These are phyloP conservation scores for Coccomyxa sp. DNA, from an alignment of 139 green algal species.

Conservation along the genomic window DNA sequence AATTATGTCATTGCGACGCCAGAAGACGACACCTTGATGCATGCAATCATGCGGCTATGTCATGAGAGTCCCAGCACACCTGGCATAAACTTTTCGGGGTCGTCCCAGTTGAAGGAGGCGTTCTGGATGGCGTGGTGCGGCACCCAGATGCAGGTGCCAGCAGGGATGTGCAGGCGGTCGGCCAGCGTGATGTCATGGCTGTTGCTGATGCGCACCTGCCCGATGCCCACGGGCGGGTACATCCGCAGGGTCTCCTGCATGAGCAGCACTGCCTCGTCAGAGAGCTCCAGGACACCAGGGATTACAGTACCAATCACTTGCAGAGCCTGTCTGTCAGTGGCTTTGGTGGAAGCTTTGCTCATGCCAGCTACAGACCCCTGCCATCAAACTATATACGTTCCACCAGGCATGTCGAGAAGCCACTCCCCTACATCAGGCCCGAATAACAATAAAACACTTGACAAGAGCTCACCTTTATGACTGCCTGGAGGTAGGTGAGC, in stretches of 20 bases:
- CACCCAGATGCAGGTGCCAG: conserved; percentile 18
- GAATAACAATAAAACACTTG: not conserved
- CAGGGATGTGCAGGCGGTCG: conserved; percentile 16
- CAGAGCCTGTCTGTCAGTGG: too few relatives aligned
- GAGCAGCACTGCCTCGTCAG: not conserved
- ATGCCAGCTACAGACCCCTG: too few relatives aligned
- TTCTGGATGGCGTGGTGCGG: conserved; percentile 11
- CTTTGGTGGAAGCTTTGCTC: too few relatives aligned
- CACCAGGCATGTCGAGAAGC: too few relatives aligned
- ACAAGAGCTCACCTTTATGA: conserved; percentile 15
- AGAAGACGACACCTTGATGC: not conserved
- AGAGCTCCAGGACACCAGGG: too few relatives aligned
- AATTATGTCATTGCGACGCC: too few relatives aligned
- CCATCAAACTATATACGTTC: too few relatives aligned
- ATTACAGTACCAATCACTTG: too few relatives aligned
- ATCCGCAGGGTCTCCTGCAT: conserved; percentile 22
- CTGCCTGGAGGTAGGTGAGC: conserved; percentile 8
- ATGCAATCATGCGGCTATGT: not conserved
- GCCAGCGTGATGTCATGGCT: conserved; percentile 8
- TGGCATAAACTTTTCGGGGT: conserved; percentile 17
- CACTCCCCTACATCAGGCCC: too few relatives aligned
- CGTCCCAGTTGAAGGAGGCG: conserved; percentile 11
- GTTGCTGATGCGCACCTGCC: conserved; percentile 7
- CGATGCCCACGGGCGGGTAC: conserved; percentile 17
- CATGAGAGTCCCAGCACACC: not conserved